Evolutionary conservation across 176 grass and related monocot genomes (phyloP).

Genomic region (Calamus simplicifolius): DNA sequence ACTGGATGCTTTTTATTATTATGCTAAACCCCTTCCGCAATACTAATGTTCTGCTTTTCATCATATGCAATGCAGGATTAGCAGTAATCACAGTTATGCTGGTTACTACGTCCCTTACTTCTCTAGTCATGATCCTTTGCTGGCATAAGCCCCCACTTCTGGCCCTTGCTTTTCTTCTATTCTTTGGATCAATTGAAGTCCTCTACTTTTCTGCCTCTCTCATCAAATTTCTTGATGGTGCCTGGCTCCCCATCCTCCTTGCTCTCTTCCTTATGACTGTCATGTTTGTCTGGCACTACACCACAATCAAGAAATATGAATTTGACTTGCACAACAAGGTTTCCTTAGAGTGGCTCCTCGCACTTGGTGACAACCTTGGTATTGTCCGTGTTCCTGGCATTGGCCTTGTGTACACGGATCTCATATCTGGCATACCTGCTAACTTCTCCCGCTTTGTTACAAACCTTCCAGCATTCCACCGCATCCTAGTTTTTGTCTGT

Average conservation of each 20-base stretch:
- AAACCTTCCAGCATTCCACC: constrained; percentile 92
- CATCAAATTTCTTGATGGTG: constrained; percentile 95
- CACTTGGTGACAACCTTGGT: constrained; percentile 81
- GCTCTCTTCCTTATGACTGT: constrained; percentile 70
- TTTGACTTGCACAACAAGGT: constrained; percentile 96
- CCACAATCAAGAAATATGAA: constrained; percentile 97
- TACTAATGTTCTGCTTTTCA: neutral
- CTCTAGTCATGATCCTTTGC: constrained; percentile 86
- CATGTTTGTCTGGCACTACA: constrained; percentile 89
- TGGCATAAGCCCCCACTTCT: constrained; percentile 67
- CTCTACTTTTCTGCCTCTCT: constrained; percentile 96
- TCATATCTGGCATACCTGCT: constrained; percentile 75
- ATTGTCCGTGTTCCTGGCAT: constrained; percentile 95
- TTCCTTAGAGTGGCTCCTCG: constrained; percentile 86
- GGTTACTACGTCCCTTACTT: constrained; percentile 85
- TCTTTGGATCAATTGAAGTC: constrained; percentile 78
- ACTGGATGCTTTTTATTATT: too few species aligned
- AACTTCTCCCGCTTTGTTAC: constrained; percentile 98
- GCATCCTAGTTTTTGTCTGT: constrained; percentile 81
- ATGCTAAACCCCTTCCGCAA: too few species aligned
- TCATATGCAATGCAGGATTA: constrained; percentile 37
- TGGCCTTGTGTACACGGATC: constrained; percentile 87
- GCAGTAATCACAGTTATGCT: constrained; percentile 99
- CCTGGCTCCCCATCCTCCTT: constrained; percentile 85
- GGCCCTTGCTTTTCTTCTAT: constrained; percentile 65